Evolutionary conservation across 768 basidiomycete genomes (phyloP), one percentile per base, ranked within the genome.

Genomic region (Lactarius sanguifluus): DNA sequence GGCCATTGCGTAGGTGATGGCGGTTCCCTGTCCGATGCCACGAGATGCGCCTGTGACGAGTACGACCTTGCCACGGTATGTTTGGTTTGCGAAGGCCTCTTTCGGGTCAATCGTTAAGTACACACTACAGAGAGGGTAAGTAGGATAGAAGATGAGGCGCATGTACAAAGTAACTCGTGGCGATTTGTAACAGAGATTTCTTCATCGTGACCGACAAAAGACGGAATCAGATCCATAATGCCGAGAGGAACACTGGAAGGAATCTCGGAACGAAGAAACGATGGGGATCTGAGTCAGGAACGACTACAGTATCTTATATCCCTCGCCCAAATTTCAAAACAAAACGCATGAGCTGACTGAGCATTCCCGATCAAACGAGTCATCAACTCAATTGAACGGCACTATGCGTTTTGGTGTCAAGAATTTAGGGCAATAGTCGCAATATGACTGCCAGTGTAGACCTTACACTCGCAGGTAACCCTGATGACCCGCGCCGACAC

Each of bases 1-100:
- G 10, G 64, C 50, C n/a, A 45, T 32, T 10, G 70, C 70, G n/a
- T 62, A 68, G 41, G 70, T 54, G 12, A 36, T 36, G 36, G 66
- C 57, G 20, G 60, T 57, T 28, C 54, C 70, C 30, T 69, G 18
- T n/a, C 70, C 70, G 9, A 71, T 64, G 15, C 70, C 70, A 18
- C 58, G 43, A 7, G 55, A 70, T 10, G 64, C 66, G 23, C 70
- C 71, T 36, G 36, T 36, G 36, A 36, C 8, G 36, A 36, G 12
- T 12, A 36, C 36, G 36, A 36, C 36, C 12, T 23, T 70, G 32
- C 64, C 70, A 38, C 59, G 43, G 57, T 64, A 67, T n/a, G 68
- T 64, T 57, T 20, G 25, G 18, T 36, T 57, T 20, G 56, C 56
- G 56, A 32, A 57, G 16, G 56, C 56, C 36, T 36, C 36, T 36